Evolutionary conservation across 768 basidiomycete genomes (phyloP).

Genomic region (Pulveroboletus frians): DNA sequence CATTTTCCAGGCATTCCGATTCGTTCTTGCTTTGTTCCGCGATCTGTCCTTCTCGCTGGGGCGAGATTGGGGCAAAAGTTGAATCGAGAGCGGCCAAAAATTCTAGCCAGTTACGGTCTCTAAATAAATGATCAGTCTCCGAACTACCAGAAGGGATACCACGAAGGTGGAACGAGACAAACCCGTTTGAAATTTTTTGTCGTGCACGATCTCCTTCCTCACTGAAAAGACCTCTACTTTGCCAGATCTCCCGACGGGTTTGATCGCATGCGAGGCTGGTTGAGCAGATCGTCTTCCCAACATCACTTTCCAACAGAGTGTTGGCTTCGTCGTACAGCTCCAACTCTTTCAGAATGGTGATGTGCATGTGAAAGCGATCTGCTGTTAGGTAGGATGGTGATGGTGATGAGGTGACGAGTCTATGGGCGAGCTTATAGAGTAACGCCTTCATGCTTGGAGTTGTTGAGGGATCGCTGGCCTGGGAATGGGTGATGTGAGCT

Average conservation of each 20-base stretch:
- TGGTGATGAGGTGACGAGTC: conserved; percentile 60
- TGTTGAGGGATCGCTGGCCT: conserved; percentile 71
- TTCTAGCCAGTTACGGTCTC: conserved; percentile 85
- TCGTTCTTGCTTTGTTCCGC: conserved; percentile 36
- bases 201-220: conserved; percentile 63
- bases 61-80: conserved; percentile 43
- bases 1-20: conserved; percentile 34
- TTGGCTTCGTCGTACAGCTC: conserved; percentile 65
- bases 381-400: conserved; percentile 59
- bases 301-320: conserved; percentile 60
- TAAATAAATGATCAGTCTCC: conserved; percentile 26
- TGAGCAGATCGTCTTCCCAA: conserved; percentile 61
- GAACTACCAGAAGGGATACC: conserved; percentile 7
- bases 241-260: conserved; percentile 67
- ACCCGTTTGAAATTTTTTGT: conserved; percentile 58
- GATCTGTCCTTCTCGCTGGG: conserved; percentile 20
- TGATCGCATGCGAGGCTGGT: conserved; percentile 73
- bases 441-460: conserved; percentile 57
- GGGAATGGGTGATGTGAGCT: conserved; percentile 8
- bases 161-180: conserved; percentile 18
- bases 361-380: conserved; percentile 75
- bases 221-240: conserved; percentile 45
- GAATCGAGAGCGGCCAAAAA: conserved; percentile 72
- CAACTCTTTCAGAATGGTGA: conserved; percentile 66
- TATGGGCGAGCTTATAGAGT: conserved; percentile 72